A percentile compares a stretch with the other conserved stretches of the same genome.
phyloP scores from a whole-genome alignment of 306 rosid species.

The Ammopiptanthus mongolicus region DNA sequence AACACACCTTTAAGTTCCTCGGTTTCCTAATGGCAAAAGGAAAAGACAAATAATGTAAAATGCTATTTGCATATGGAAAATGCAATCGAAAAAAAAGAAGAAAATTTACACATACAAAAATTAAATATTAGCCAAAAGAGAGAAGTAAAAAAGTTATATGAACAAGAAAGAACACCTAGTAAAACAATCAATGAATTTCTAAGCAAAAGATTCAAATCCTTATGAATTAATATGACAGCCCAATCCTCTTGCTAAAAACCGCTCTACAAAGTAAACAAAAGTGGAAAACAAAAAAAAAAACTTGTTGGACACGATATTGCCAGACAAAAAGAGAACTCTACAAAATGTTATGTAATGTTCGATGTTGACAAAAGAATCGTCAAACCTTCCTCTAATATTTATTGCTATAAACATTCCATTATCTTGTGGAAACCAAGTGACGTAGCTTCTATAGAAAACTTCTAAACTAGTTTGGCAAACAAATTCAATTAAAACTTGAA shows the following conservation, averaged over 20 bases:
- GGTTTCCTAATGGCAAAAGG: constrained; percentile 64
- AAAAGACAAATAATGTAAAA: constrained; percentile 12
- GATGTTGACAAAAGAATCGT: background rate
- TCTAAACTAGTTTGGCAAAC: background rate
- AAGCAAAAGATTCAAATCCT: background rate
- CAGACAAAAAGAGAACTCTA: background rate
- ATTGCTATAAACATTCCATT: background rate
- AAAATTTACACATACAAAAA: background rate
- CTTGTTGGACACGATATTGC: background rate
- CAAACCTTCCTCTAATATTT: background rate
- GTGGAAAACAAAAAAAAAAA: background rate
- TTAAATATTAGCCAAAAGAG: background rate
- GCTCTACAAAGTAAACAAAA: background rate
- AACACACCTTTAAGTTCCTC: constrained; percentile 77
- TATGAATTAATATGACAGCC: background rate
- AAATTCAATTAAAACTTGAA: background rate
- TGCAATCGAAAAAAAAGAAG: background rate
- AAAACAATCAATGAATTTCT: background rate
- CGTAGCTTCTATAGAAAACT: background rate
- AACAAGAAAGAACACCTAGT: background rate
- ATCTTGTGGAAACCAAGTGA: background rate
- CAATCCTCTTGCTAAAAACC: background rate
- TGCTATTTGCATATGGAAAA: constrained; percentile 2
- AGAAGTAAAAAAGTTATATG: background rate
- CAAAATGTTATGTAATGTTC: background rate